phyloP scores from a whole-genome alignment of 2,329 filamentous ascomycete genomes.

The Escovopsis weberi region DNA sequence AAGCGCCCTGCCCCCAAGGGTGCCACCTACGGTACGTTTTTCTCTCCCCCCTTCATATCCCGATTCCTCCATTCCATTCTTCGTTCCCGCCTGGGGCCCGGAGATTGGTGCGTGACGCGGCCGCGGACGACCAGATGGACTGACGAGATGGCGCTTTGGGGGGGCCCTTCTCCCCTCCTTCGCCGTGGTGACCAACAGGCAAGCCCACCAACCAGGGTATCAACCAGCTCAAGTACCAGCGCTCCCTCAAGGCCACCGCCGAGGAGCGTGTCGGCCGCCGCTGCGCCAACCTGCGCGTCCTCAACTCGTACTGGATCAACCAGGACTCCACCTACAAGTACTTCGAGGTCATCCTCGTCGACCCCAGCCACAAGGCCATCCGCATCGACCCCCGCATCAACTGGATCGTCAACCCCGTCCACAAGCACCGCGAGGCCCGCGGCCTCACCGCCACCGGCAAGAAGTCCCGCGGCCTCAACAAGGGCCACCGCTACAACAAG shows the following conservation, averaged over 20 bases:
- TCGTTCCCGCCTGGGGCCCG: too few relatives aligned
- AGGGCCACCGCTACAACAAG: conserved; percentile 99
- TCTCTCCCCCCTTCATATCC: neutral
- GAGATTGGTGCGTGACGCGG: too few relatives aligned
- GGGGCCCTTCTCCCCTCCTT: too few relatives aligned
- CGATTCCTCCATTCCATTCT: too few relatives aligned
- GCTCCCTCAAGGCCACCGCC: conserved; percentile 91
- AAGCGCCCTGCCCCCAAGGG: conserved; percentile 95
- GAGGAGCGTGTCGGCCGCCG: conserved; percentile 99
- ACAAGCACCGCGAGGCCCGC: conserved; percentile 99
- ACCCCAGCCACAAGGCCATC: conserved; percentile 99
- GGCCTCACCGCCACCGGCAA: conserved; percentile 98
- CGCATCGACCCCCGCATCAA: conserved; percentile 98
- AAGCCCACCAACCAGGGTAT: conserved; percentile 99
- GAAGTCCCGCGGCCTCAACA: conserved; percentile 98
- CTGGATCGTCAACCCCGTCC: conserved; percentile 99
- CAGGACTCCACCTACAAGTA: conserved; percentile 99
- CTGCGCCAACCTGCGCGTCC: conserved; percentile 96
- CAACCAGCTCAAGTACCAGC: conserved; percentile 99
- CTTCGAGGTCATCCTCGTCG: conserved; percentile 99
- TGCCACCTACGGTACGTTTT: conserved; percentile 83
- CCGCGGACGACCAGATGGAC: neutral
- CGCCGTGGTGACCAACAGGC: conserved; percentile 40
- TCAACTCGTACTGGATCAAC: conserved; percentile 99
- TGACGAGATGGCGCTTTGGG: neutral